Base-by-base conservation (phyloP, 352 stramenopile species). In the Globisporangium nagaii region DNA sequence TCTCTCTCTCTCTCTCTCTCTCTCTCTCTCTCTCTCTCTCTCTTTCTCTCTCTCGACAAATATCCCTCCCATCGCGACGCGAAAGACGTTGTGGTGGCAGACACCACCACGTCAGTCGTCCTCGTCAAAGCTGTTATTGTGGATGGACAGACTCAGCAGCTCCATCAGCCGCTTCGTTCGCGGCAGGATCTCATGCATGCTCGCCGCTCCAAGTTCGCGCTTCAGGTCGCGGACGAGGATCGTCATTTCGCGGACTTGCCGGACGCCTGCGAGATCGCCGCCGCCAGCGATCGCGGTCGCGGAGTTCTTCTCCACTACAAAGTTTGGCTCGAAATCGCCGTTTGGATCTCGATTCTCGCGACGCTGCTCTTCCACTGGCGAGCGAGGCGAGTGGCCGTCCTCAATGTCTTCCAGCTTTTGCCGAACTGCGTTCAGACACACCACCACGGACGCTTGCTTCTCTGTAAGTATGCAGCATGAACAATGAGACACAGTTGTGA, bases 151-250 rank as follows among this genome's bases (percentile, higher is more conserved):
- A 57, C 80, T 89, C 43, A 91, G 53, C 32, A 93, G 58, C 60
- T 93, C 80, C 80, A 93, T 93, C 50, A 93, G 63, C 2, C 80
- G 73, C 46, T 85, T 79, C 8, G 79, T 90, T 35, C 83, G 76
- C 2, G 83, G 80, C 2, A 93, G 48, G 36, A 93, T 89, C 42
- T 93, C 80, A 2, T 91, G 60, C 52, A 86, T 86, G 22, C 76
- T 79, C 2, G 72, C 62, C 24, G 83, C 83, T 1, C 83, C 83
- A 4, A 93, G 64, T 53, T 90, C 83, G n/a, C 75, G 80, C 53
- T 90, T 88, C 1, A 93, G 70, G 7, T 82, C 69, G n/a, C 75
- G 78, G 0, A 93, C 56, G 11, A 91, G 56, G 20, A 90, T 59
- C 24, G 68, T 76, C 76, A 91, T 88, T 46, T 86, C 63, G 0